phyloP scores from a whole-genome alignment of 1,284 basidiomycete species.

The Pseudomicrostroma phylloplanum region DNA sequence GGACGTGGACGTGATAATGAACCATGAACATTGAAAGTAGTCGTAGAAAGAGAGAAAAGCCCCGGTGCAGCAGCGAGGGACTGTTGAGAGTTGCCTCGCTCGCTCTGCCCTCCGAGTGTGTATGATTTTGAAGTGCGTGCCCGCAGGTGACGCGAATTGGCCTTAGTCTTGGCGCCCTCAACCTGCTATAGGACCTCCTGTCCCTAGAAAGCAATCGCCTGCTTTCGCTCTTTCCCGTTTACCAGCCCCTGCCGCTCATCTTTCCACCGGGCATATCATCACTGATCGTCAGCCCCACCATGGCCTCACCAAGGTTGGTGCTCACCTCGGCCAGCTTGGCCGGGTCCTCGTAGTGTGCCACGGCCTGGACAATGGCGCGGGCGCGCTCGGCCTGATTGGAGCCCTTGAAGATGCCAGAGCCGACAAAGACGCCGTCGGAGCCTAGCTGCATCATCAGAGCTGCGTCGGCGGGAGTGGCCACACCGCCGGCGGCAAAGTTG shows the following conservation, averaged over 20 bases:
- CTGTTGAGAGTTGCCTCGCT: too few relatives aligned
- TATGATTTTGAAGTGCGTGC: too few relatives aligned
- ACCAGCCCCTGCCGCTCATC: constrained; percentile 45
- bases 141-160: too few relatives aligned
- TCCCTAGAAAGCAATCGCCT: too few relatives aligned
- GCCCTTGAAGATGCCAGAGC: constrained; percentile 56
- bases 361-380: constrained; percentile 93
- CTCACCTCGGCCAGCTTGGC: constrained; percentile 62
- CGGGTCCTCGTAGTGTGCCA: constrained; percentile 70
- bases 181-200: too few relatives aligned
- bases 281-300: constrained; percentile 80
- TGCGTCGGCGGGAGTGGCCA: constrained; percentile 95
- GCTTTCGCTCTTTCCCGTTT: constrained; percentile 3
- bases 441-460: constrained; percentile 99
- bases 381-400: constrained; percentile 90
- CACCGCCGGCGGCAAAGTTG: constrained; percentile 69
- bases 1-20: too few relatives aligned
- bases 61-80: too few relatives aligned
- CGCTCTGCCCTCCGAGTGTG: too few relatives aligned
- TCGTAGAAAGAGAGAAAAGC: too few relatives aligned
- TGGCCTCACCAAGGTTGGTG: constrained; percentile 79
- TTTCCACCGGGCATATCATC: constrained; percentile 47
- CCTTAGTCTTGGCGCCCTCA: too few relatives aligned
- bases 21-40: too few relatives aligned
- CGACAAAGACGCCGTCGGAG: constrained; percentile 74